Percentiles rank a stretch among this genome's conserved stretches.
These are phyloP conservation scores for Exophiala sp. DNA, from an alignment of 2,329 filamentous ascomycete species.

Conservation along the genomic window DNA sequence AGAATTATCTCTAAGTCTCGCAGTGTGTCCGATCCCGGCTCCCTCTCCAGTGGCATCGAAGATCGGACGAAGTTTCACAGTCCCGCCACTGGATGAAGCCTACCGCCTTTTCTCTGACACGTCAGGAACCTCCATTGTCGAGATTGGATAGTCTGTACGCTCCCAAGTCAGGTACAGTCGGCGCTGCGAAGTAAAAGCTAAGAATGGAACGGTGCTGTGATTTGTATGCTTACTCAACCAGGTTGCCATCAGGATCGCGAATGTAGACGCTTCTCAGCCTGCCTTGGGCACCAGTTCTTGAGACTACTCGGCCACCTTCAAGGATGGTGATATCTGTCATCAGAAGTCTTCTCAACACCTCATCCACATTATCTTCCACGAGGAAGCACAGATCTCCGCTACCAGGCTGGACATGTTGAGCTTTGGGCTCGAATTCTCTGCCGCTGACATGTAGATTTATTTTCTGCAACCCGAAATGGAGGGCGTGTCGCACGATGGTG, in stretches of 20 bases:
- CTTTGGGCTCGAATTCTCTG: slow-evolving; percentile 57
- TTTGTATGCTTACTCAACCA: slow-evolving; percentile 50
- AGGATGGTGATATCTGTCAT: slow-evolving; percentile 44
- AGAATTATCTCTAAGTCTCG: too few species aligned
- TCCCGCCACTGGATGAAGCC: too few species aligned
- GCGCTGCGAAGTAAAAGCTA: background rate
- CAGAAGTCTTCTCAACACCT: slow-evolving; percentile 41
- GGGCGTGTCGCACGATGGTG: slow-evolving; percentile 43
- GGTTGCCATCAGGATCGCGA: slow-evolving; percentile 56
- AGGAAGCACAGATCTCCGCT: slow-evolving; percentile 58
- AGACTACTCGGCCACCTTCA: slow-evolving; percentile 49
- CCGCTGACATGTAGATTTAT: slow-evolving; percentile 57
- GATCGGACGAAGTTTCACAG: too few species aligned
- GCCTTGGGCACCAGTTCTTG: slow-evolving; percentile 52
- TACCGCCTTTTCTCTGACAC: too few species aligned
- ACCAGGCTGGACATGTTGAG: slow-evolving; percentile 48
- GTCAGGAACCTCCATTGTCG: too few species aligned
- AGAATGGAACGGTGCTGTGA: background rate
- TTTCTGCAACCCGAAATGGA: slow-evolving; percentile 55
- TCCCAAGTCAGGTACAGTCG: too few species aligned
- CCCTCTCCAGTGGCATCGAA: too few species aligned
- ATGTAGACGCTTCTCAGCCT: slow-evolving; percentile 54
- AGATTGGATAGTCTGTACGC: background rate
- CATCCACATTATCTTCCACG: slow-evolving; percentile 47
- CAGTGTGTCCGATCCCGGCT: too few species aligned